phyloP scores from a whole-genome alignment of 192 early-diverging fungal genomes.

The Lobulomyces angularis region DNA sequence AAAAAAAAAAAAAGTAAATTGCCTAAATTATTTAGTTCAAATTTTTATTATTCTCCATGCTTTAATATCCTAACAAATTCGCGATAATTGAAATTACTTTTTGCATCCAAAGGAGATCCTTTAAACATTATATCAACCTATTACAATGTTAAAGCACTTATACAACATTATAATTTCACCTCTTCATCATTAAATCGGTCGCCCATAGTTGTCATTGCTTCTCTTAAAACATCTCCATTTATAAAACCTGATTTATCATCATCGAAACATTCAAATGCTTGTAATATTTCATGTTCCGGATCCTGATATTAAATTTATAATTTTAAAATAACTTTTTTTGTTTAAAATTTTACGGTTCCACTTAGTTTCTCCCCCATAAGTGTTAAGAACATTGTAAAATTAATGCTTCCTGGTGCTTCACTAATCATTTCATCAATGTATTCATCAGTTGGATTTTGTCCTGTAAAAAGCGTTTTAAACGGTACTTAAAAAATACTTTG shows the following conservation, averaged over 20 bases:
- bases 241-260: slow-evolving; percentile 69
- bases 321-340: no score
- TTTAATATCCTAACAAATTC: slow-evolving; percentile 87
- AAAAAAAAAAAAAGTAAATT: no score
- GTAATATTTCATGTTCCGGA: slow-evolving; percentile 77
- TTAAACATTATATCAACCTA: slow-evolving; percentile 89
- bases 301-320: no score
- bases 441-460: slow-evolving; percentile 58
- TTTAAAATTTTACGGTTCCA: no score
- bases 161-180: slow-evolving; percentile 24
- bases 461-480: slow-evolving; percentile 13
- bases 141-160: not conserved
- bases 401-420: slow-evolving; percentile 73
- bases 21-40: no score
- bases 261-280: slow-evolving; percentile 91
- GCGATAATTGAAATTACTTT: slow-evolving; percentile 77
- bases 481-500: not conserved
- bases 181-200: slow-evolving; percentile 87
- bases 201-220: slow-evolving; percentile 86
- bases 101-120: slow-evolving; percentile 61
- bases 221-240: slow-evolving; percentile 63
- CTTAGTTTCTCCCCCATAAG: slow-evolving; percentile 87
- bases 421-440: slow-evolving; percentile 81
- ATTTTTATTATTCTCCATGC: slow-evolving; percentile 80
- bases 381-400: slow-evolving; percentile 95